Evolutionary conservation across 768 basidiomycete genomes (phyloP), one percentile per base, ranked within the genome.

Genomic region (Suillus plorans): DNA sequence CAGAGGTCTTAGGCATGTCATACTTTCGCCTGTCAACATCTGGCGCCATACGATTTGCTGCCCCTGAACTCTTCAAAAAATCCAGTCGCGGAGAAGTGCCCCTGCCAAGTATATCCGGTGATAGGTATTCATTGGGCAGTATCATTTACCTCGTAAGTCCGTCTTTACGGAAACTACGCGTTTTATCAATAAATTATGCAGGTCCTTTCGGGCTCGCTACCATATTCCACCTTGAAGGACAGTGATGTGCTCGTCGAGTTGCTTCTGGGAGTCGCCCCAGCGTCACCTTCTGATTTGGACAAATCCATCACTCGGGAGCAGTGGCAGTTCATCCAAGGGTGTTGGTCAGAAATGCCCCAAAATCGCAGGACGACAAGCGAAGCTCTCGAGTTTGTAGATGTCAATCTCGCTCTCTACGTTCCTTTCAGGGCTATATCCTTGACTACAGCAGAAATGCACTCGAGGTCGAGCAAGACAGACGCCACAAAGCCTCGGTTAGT

Each of bases 91-190:
- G 56, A 39, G n/a, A 63, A 39, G 55, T 63, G 2, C 25, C 62
- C 22, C 20, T 37, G 41, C 62, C 62, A 63, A 63, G 34, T 56
- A 81, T 68, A 72, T 69, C 20, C 28, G 78, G 73, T 61, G 82
- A 84, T 71, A 76, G 81, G 12, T 84, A 77, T 14, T 81, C 81
- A 0, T 78, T 79, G 61, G 81, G 80, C 6, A 28, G 39, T 41
- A 59, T 59, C 10, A 68, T 69, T 28, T 47, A 39, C 1, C n/a
- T 62, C 12, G 63, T 63, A 14, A 39, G 50, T 28, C 25, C 25
- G 4, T 39, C 22, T 28, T 25, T 5, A 28, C 25, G 18, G 4
- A 20, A 58, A 58, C 9, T 18, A 28, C 18, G 5, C 13, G 10
- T 22, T 8, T 37, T 62, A 13, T 25, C 57, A 18, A 57, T n/a